These are phyloP conservation scores for Leucogyrophana mollusca DNA, from an alignment of 768 basidiomycete species.

Conservation along the genomic window DNA sequence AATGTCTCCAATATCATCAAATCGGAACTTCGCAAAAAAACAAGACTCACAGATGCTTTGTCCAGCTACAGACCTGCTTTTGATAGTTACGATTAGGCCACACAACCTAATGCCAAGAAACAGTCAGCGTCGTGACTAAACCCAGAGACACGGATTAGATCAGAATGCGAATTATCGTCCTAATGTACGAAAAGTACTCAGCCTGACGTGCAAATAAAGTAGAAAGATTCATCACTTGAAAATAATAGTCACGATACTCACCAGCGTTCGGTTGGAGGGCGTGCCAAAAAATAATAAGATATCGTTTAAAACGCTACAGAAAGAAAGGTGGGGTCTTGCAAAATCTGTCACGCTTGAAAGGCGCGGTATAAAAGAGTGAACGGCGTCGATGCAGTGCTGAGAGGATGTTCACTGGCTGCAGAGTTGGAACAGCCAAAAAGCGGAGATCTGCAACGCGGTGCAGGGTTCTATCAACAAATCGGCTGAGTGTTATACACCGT, in stretches of 20 bases:
- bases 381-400: not conserved
- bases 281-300: too few relatives aligned
- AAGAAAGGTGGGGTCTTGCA: too few relatives aligned
- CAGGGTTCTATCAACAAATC: not conserved
- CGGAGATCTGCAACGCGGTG: not conserved
- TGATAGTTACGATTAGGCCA: too few relatives aligned
- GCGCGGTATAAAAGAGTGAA: not conserved
- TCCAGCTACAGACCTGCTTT: not conserved
- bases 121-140: too few relatives aligned
- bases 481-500: too few relatives aligned
- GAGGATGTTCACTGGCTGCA: not conserved
- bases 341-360: too few relatives aligned
- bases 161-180: slow-evolving; percentile 7
- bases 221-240: slow-evolving; percentile 6
- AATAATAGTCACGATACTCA: not conserved
- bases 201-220: slow-evolving; percentile 47
- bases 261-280: too few relatives aligned
- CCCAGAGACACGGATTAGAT: not conserved
- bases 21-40: slow-evolving; percentile 2
- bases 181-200: slow-evolving; percentile 25
- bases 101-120: too few relatives aligned
- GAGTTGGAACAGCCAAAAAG: too few relatives aligned
- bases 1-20: slow-evolving; percentile 50
- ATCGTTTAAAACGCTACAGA: too few relatives aligned
- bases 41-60: slow-evolving; percentile 12